Base-by-base conservation (phyloP, 164 flowering plant genomes). In the Buxus sempervirens region DNA sequence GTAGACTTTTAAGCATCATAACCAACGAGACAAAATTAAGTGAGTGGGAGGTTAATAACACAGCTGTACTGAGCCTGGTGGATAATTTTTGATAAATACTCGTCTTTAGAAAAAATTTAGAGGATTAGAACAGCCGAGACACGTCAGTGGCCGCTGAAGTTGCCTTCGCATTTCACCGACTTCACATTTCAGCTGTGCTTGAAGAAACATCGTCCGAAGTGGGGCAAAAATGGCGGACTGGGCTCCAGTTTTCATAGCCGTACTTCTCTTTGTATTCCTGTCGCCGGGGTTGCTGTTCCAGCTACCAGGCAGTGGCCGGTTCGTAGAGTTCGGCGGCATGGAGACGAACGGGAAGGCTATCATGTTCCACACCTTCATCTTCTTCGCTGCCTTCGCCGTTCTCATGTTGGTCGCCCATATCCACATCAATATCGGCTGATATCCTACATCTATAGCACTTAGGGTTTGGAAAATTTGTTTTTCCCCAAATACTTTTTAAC, bases 181-280 rank as follows among this genome's bases (percentile, higher is more conserved):
- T n/a, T n/a, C n/a, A n/a, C n/a, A n/a, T n/a, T n/a, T n/a, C n/a
- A n/a, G n/a, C n/a, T n/a, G n/a, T n/a, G n/a, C n/a, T n/a, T n/a
- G n/a, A n/a, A n/a, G n/a, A n/a, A n/a, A n/a, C n/a, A n/a, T n/a
- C n/a, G n/a, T n/a, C n/a, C 22, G 14, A 25, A 56, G 7, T 3
- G 38, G 38, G 38, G 38, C 3, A 32, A 32, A 15, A 75, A 88
- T 88, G 93, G 79, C 86, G 64, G 90, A 88, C 58, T 88, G 93
- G 93, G 93, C 82, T 0, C 90, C 88, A 1, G 84, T 88, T 32
- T 36, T 88, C 9, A 66, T 88, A 45, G 93, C 90, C 10, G 87
- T 88, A 58, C 77, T 88, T 54, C 83, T 88, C 68, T 88, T 88
- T 78, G 79, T 84, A 64, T 60, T 88, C 42, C 78, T 86, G 36